A percentile compares a stretch with the other conserved stretches of the same genome.
Evolutionary conservation across 1,139 yeast genomes (phyloP).

Genomic region (Arxiozyma bovina): DNA sequence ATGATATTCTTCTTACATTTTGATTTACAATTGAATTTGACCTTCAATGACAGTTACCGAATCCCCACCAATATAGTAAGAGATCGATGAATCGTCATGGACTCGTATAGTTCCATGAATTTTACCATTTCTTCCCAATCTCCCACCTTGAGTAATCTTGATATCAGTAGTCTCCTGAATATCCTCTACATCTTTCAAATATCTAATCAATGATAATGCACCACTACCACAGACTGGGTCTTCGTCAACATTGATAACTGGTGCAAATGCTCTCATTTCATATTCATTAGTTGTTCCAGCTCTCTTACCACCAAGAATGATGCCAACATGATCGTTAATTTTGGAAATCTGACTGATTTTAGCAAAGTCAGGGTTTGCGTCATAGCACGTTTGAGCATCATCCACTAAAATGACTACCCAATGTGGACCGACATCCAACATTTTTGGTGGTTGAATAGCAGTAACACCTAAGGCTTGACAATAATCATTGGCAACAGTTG

Average conservation of each 20-base stretch:
- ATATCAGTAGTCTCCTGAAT: slow-evolving; percentile 17
- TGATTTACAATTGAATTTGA: neutral
- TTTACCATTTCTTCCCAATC: slow-evolving; percentile 33
- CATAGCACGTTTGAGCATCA: slow-evolving; percentile 30
- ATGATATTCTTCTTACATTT: no score
- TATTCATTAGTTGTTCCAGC: slow-evolving; percentile 19
- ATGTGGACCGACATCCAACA: slow-evolving; percentile 35
- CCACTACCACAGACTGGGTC: slow-evolving; percentile 52
- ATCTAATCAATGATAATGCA: slow-evolving; percentile 32
- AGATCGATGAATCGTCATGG: slow-evolving; percentile 11
- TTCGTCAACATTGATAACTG: slow-evolving; percentile 33
- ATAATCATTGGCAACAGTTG: slow-evolving; percentile 18
- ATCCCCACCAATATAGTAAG: slow-evolving; percentile 31
- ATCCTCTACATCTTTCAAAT: slow-evolving; percentile 21
- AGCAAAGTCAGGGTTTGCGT: slow-evolving; percentile 30
- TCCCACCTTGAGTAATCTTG: slow-evolving; percentile 34
- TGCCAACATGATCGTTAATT: slow-evolving; percentile 30
- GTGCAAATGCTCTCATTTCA: slow-evolving; percentile 38
- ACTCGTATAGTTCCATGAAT: slow-evolving; percentile 22
- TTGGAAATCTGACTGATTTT: slow-evolving; percentile 19
- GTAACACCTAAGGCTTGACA: slow-evolving; percentile 20
- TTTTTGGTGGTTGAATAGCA: slow-evolving; percentile 22
- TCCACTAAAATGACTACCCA: slow-evolving; percentile 36
- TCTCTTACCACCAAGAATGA: slow-evolving; percentile 34
- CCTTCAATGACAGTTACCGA: slow-evolving; percentile 34